Base-by-base conservation (phyloP, 371 early-diverging fungal genomes). In the Saksenaea vasiformis region DNA sequence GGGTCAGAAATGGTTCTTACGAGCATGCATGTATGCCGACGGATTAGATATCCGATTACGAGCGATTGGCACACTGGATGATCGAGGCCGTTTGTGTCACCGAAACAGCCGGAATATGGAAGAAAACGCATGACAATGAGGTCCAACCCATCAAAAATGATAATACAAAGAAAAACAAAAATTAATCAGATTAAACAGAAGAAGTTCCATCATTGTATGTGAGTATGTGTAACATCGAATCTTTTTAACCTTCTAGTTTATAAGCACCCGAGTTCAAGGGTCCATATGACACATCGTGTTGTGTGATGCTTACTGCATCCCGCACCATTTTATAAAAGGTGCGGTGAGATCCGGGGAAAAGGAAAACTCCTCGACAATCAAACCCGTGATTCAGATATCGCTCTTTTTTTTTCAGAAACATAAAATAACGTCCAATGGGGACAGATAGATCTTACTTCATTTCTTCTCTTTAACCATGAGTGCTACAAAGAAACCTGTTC, bases 11-110 rank as follows among this genome's bases (percentile, higher is more conserved):
- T 73, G 73, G 68, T 17, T 75, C 1, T 66, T 76, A 66, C 66
- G 63, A 62, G n/a, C 73, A 24, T 66, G 71, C 43, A 68, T 71
- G 60, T 78, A 75, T 17, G 70, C 71, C 0, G 78, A 78, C 59
- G 78, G 78, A 0, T 64, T 78, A 3, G 78, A 78, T 53, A 69
- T 78, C 26, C 73, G 76, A 5, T 47, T 78, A 53, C 69, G 79
- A 8, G 62, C 70, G 4, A 28, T 75, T 5, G 73, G 73, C 0
- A 58, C 73, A 9, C 66, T 73, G 19, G 72, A 78, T 55, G 67
- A 73, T 41, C 56, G 62, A 10, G 79, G 72, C 14, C 35, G 63
- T 11, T 63, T 65, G 66, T 38, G 55, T 15, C 10, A 7, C 17
- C 26, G 39, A n/a, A 44, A 63, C 19, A 7, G 14, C 2, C 22